phyloP scores from a whole-genome alignment of 176 grass and related monocot species.

The Secale cereale region DNA sequence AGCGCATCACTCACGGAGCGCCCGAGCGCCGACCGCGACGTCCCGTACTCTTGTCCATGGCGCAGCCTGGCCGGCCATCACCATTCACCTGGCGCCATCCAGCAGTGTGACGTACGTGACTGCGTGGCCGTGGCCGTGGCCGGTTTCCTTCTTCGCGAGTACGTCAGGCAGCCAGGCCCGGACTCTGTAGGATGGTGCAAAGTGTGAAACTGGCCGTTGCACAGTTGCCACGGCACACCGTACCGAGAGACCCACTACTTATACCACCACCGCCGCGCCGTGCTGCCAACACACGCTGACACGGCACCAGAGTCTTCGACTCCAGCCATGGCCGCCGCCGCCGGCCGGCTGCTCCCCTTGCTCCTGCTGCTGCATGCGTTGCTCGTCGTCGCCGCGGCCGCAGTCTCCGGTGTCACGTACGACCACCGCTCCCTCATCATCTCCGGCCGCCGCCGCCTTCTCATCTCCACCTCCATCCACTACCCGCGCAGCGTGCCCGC shows the following conservation, averaged over 20 bases:
- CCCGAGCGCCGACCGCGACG: background rate
- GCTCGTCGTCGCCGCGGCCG: background rate
- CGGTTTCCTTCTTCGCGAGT: background rate
- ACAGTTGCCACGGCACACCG: background rate
- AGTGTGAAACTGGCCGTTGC: background rate
- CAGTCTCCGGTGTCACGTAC: slow-evolving; percentile 54
- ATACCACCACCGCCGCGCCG: slow-evolving; percentile 6
- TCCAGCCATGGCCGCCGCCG: slow-evolving; percentile 26
- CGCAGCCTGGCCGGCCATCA: too few relatives aligned
- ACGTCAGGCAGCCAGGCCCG: background rate
- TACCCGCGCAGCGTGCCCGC: slow-evolving; percentile 94
- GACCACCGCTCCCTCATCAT: slow-evolving; percentile 95
- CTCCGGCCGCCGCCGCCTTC: slow-evolving; percentile 69
- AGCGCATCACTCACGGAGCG: background rate
- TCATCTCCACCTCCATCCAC: slow-evolving; percentile 99
- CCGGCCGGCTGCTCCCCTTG: slow-evolving; percentile 26
- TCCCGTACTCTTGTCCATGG: background rate
- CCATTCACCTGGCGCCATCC: background rate
- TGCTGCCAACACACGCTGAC: background rate
- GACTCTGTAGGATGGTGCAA: background rate
- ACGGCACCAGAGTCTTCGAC: background rate
- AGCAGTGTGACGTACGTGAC: background rate
- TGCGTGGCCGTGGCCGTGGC: background rate
- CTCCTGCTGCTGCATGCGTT: slow-evolving; percentile 21
- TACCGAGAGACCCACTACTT: slow-evolving; percentile 13